These are phyloP conservation scores for Pistacia integerrima DNA, from an alignment of 345 rosid species.

Conservation along the genomic window DNA sequence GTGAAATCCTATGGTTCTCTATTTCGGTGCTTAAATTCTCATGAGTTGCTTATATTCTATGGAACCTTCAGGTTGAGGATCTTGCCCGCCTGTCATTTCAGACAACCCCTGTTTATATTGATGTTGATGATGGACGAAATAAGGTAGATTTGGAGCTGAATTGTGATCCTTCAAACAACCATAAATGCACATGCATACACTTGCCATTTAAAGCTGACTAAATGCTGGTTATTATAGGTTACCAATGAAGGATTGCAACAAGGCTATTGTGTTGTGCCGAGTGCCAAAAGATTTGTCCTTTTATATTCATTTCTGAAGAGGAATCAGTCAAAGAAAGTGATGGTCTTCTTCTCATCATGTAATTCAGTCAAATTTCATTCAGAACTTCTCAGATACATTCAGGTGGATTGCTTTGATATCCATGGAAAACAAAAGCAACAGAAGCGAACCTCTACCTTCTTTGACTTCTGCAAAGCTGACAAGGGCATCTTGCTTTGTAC, in stretches of 20 bases:
- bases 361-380: constrained; percentile 89
- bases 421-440: constrained; percentile 97
- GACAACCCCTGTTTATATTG: constrained; percentile 81
- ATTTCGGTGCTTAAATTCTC: background rate
- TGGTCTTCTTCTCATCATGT: constrained; percentile 99
- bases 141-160: constrained; percentile 54
- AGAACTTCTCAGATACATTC: constrained; percentile 78
- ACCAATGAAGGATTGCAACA: constrained; percentile 96
- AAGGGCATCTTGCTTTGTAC: constrained; percentile 97
- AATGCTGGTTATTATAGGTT: constrained; percentile 51
- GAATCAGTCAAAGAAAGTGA: constrained; percentile 83
- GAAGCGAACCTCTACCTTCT: constrained; percentile 87
- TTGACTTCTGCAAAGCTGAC: constrained; percentile 86
- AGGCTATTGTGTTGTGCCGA: constrained; percentile 89
- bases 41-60: background rate
- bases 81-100: constrained; percentile 91
- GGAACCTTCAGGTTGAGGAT: constrained; percentile 75
- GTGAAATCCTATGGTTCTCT: constrained; percentile 5
- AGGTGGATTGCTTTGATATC: constrained; percentile 77
- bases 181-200: background rate
- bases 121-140: constrained; percentile 90
- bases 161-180: background rate
- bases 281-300: constrained; percentile 82
- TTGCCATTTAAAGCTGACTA: constrained; percentile 13
- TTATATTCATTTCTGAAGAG: constrained; percentile 90